Percentiles rank a stretch among this genome's conserved stretches.
phyloP scores from a whole-genome alignment of 2,329 filamentous ascomycete species.

The Colletotrichum graminicola region DNA sequence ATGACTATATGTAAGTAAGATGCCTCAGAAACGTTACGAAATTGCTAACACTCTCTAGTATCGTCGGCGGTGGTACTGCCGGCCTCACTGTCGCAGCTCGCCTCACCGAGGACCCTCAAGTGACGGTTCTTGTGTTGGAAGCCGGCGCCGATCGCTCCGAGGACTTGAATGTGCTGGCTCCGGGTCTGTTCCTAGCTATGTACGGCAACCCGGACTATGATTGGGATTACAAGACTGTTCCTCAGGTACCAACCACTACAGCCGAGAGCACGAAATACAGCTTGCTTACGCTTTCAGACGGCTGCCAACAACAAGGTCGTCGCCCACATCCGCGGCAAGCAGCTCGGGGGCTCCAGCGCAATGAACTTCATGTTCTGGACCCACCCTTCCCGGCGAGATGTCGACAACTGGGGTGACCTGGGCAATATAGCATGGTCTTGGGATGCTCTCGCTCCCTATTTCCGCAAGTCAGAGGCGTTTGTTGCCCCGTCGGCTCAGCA shows the following conservation, averaged over 20 bases:
- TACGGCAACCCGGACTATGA: constrained; percentile 44
- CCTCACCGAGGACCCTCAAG: constrained; percentile 53
- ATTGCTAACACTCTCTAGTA: constrained; percentile 48
- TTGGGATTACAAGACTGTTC: constrained; percentile 44
- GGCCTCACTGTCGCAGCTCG: constrained; percentile 64
- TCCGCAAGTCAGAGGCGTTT: constrained; percentile 25
- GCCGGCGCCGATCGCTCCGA: constrained; percentile 42
- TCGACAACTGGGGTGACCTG: constrained; percentile 68
- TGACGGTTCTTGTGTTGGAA: constrained; percentile 36
- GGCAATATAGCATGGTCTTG: constrained; percentile 72
- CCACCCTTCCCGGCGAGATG: constrained; percentile 60
- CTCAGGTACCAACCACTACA: constrained; percentile 38
- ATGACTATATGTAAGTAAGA: constrained; percentile 29
- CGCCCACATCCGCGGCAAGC: constrained; percentile 40
- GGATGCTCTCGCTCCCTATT: constrained; percentile 51
- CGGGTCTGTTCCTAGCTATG: constrained; percentile 41
- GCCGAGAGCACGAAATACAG: too few relatives aligned
- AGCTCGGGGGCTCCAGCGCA: constrained; percentile 71
- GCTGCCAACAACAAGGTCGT: constrained; percentile 29
- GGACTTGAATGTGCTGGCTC: constrained; percentile 40
- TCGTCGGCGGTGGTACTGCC: constrained; percentile 67
- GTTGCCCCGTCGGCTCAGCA: constrained; percentile 14
- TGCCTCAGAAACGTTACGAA: too few relatives aligned
- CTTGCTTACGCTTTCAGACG: constrained; percentile 10
- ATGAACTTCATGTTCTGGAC: constrained; percentile 71